A percentile compares a stretch with the other conserved stretches of the same genome.
Conservation (phyloP, 345 rosid species). For the Ceriops zippeliana region DNA sequence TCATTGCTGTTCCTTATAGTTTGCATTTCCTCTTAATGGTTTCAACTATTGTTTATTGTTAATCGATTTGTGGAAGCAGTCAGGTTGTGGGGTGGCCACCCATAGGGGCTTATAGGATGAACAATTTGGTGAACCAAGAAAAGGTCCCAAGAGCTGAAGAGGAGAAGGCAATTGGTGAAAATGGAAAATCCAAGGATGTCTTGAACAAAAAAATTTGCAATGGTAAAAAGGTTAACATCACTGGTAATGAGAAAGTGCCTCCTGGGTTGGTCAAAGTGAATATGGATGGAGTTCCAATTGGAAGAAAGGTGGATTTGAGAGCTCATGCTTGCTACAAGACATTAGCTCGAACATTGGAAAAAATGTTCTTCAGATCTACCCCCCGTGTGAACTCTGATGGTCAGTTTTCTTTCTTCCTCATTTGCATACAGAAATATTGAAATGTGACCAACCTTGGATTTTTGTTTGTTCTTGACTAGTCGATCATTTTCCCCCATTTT, state of each 20-base stretch:
- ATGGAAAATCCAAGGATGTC: conserved; percentile 50
- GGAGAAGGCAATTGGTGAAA: conserved; percentile 38
- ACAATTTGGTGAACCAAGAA: conserved; percentile 27
- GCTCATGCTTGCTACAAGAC: conserved; percentile 30
- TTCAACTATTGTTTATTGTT: not conserved
- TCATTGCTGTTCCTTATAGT: not conserved
- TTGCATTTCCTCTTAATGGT: not conserved
- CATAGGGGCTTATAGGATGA: conserved; percentile 27
- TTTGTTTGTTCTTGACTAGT: not conserved
- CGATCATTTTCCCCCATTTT: too few relatives aligned
- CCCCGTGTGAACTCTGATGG: conserved; percentile 7
- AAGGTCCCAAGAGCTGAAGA: conserved; percentile 42
- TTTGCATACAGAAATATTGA: not conserved
- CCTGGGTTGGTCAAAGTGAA: conserved; percentile 59
- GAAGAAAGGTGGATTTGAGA: conserved; percentile 58
- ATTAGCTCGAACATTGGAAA: conserved; percentile 21
- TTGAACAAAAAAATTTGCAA: conserved; percentile 41
- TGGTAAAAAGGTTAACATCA: conserved; percentile 18
- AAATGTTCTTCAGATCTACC: conserved; percentile 28
- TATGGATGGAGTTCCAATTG: conserved; percentile 65
- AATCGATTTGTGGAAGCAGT: conserved; percentile 23
- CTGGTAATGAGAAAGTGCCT: conserved; percentile 43
- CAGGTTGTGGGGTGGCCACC: conserved; percentile 42
- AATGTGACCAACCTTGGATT: not conserved
- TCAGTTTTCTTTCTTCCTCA: not conserved